Percentiles rank a stretch among this genome's conserved stretches.
phyloP scores from a whole-genome alignment of 495 filamentous ascomycete species.

The Penicillium argentinense region DNA sequence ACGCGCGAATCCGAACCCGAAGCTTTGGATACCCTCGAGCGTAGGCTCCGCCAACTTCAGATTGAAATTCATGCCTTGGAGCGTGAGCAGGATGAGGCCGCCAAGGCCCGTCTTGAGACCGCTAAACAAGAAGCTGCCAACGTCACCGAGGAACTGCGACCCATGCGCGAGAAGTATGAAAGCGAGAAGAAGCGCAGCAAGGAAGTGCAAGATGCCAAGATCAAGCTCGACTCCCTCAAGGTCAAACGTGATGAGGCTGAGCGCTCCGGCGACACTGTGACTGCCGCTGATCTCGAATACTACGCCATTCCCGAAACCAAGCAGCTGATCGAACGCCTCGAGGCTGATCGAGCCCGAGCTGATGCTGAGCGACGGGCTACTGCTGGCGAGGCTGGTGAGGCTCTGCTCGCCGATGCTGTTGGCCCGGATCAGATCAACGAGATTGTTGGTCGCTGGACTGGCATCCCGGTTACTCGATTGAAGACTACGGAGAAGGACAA shows the following conservation, averaged over 20 bases:
- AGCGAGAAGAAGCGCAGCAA: slow-evolving; percentile 82
- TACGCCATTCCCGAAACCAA: slow-evolving; percentile 95
- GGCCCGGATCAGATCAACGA: slow-evolving; percentile 99
- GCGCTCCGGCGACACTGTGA: slow-evolving; percentile 74
- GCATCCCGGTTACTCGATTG: slow-evolving; percentile 90
- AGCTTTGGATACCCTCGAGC: slow-evolving; percentile 87
- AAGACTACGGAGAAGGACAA: slow-evolving; percentile 97
- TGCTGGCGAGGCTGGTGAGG: slow-evolving; percentile 53
- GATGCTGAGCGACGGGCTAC: slow-evolving; percentile 71
- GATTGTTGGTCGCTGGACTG: slow-evolving; percentile 93
- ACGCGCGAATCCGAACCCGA: slow-evolving; percentile 95
- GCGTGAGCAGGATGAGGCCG: slow-evolving; percentile 92
- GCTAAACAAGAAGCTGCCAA: slow-evolving; percentile 91
- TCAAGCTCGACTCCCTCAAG: slow-evolving; percentile 84
- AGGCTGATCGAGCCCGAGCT: slow-evolving; percentile 71
- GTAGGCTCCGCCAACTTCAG: slow-evolving; percentile 81
- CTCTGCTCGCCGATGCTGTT: slow-evolving; percentile 85
- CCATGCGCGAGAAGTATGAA: slow-evolving; percentile 93
- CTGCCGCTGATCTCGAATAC: slow-evolving; percentile 90
- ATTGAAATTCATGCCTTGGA: slow-evolving; percentile 95
- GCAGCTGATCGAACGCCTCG: slow-evolving; percentile 71
- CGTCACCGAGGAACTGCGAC: slow-evolving; percentile 84
- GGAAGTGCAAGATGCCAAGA: slow-evolving; percentile 92
- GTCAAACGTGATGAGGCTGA: slow-evolving; percentile 92
- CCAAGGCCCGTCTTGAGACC: slow-evolving; percentile 71